Conservation (phyloP, 805 yeast genomes). For the Gaillardinia entomophila region DNA sequence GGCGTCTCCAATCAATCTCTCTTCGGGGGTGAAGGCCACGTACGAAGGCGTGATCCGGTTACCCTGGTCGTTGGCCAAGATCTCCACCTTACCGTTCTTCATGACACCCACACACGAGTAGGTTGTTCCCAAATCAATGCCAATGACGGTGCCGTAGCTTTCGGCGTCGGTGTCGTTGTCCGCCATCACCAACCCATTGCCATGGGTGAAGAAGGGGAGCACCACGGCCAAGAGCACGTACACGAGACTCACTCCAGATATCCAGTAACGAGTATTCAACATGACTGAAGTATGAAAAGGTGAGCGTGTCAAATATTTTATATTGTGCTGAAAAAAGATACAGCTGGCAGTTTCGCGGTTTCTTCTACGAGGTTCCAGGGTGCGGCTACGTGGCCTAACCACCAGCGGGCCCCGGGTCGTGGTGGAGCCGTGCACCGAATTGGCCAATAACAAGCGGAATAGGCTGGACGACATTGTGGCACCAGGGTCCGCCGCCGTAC, state of each 20-base stretch:
- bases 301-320: too few species aligned
- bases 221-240: constrained; percentile 31
- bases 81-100: constrained; percentile 87
- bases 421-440: too few species aligned
- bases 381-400: too few species aligned
- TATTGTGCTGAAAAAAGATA: too few species aligned
- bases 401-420: too few species aligned
- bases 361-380: too few species aligned
- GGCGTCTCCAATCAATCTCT: constrained; percentile 93
- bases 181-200: constrained; percentile 10
- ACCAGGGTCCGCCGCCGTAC: too few species aligned
- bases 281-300: too few species aligned
- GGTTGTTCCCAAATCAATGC: constrained; percentile 96
- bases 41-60: constrained; percentile 96
- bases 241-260: constrained; percentile 22
- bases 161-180: constrained; percentile 24
- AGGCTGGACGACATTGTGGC: too few species aligned
- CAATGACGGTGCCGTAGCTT: constrained; percentile 64
- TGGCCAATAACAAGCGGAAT: too few species aligned
- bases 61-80: constrained; percentile 97
- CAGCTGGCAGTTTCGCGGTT: too few species aligned
- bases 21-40: constrained; percentile 90
- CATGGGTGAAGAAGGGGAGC: constrained; percentile 28
- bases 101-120: constrained; percentile 96
- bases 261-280: constrained; percentile 13